A percentile compares a stretch with the other conserved stretches of the same genome.
These are phyloP conservation scores for Populus nigra DNA, from an alignment of 345 rosid genomes.

Conservation along the genomic window DNA sequence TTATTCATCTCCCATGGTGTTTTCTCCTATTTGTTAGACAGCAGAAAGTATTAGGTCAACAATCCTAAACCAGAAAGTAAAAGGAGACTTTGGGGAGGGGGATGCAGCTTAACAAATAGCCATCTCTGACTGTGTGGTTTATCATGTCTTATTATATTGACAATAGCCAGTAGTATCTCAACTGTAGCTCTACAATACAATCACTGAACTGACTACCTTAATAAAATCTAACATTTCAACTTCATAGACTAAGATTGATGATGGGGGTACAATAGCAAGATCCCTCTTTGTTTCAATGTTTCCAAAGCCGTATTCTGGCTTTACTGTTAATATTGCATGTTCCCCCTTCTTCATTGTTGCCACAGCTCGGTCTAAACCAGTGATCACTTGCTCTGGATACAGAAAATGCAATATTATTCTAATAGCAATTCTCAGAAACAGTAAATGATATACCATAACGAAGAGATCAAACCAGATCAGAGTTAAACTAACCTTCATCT, in stretches of 20 bases:
- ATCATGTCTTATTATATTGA: too few species aligned
- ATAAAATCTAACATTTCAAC: constrained; percentile 47
- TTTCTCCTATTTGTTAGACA: constrained; percentile 36
- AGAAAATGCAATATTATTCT: neutral
- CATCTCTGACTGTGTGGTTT: too few species aligned
- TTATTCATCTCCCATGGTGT: constrained; percentile 46
- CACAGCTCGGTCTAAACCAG: constrained; percentile 49
- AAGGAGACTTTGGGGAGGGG: neutral
- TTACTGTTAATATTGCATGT: constrained; percentile 36
- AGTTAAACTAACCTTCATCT: constrained; percentile 45
- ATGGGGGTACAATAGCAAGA: constrained; percentile 41
- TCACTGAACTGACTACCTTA: constrained; percentile 31
- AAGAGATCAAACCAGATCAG: neutral
- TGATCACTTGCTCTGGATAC: constrained; percentile 44
- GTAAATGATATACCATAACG: neutral
- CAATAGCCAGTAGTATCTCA: neutral
- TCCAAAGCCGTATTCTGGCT: constrained; percentile 56
- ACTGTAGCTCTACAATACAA: neutral
- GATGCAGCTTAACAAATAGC: too few species aligned
- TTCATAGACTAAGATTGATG: constrained; percentile 43
- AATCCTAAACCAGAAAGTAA: neutral
- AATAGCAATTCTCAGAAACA: neutral
- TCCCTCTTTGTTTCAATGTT: constrained; percentile 32
- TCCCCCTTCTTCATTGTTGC: constrained; percentile 59
- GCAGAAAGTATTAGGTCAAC: neutral